Evolutionary conservation across 2,329 filamentous ascomycete genomes (phyloP).

Genomic region (Aquanectria penicillioides): DNA sequence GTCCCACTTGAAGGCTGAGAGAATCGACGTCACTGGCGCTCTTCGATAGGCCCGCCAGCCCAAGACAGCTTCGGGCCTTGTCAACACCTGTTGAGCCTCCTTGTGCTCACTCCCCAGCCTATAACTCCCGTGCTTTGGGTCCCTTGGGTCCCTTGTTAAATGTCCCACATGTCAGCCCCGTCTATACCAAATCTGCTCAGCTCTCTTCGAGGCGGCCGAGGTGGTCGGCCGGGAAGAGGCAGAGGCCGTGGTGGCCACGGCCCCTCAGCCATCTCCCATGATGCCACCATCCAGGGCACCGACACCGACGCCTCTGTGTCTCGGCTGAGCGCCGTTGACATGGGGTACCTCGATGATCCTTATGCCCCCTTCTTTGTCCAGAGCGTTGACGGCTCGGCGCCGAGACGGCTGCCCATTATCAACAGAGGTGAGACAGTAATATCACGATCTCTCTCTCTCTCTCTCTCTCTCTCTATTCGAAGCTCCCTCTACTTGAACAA

Average conservation of each 20-base stretch:
- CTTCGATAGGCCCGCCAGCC: background rate
- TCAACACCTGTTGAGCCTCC: background rate
- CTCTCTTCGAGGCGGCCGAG: constrained; percentile 59
- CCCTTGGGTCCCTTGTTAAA: too few species aligned
- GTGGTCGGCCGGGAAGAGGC: constrained; percentile 40
- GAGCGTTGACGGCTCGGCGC: constrained; percentile 53
- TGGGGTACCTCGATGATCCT: constrained; percentile 85
- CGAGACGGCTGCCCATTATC: constrained; percentile 86
- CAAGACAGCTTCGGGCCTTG: background rate
- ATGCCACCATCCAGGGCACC: constrained; percentile 85
- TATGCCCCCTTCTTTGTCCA: constrained; percentile 79
- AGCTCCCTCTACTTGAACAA: too few species aligned
- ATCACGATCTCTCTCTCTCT: too few species aligned
- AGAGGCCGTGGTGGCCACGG: constrained; percentile 48
- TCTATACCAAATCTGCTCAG: constrained; percentile 81
- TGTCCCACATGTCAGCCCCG: constrained; percentile 69
- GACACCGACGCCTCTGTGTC: constrained; percentile 93
- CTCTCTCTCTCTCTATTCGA: too few species aligned
- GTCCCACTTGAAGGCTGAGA: constrained; percentile 3
- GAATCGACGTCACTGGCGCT: constrained; percentile 23
- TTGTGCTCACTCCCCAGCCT: too few species aligned
- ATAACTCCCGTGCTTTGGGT: too few species aligned
- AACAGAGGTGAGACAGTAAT: constrained; percentile 85
- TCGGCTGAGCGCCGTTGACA: constrained; percentile 84
- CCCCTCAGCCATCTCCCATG: constrained; percentile 59